Evolutionary conservation across 2,329 filamentous ascomycete genomes (phyloP).

Genomic region (Blastomyces emzantsi): DNA sequence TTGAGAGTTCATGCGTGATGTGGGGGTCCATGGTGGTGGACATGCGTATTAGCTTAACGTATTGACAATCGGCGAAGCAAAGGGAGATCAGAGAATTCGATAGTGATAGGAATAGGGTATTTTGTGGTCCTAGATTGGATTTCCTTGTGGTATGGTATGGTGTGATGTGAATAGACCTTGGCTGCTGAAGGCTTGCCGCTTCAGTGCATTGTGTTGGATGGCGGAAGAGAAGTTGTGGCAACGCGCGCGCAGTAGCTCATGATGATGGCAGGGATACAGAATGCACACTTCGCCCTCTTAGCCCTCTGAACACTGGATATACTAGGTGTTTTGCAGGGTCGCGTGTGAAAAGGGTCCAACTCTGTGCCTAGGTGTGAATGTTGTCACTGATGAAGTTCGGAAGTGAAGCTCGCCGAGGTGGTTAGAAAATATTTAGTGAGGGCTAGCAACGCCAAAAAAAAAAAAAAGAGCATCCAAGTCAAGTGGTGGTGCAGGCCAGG

Average conservation of each 20-base stretch:
- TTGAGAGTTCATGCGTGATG: slow-evolving; percentile 44
- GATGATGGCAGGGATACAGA: background rate
- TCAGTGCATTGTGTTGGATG: background rate
- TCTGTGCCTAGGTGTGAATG: background rate
- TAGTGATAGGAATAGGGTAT: background rate
- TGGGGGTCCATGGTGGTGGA: slow-evolving; percentile 13
- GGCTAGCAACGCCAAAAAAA: background rate
- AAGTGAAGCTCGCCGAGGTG: background rate
- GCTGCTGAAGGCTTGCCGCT: background rate
- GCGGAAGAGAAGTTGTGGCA: background rate
- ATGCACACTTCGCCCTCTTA: too few relatives aligned
- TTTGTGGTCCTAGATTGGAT: background rate
- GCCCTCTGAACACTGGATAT: background rate
- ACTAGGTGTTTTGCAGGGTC: background rate
- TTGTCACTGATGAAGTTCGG: background rate
- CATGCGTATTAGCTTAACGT: background rate
- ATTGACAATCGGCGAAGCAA: background rate
- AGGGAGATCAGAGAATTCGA: background rate
- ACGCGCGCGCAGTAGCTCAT: background rate
- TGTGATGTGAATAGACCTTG: background rate
- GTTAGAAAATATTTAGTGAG: background rate
- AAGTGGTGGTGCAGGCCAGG: background rate
- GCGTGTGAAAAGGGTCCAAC: background rate
- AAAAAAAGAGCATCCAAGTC: background rate
- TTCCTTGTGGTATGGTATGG: background rate